Evolutionary conservation across 495 filamentous ascomycete genomes (phyloP), one percentile per base, ranked within the genome.

Genomic region (Aspergillus cristatus): DNA sequence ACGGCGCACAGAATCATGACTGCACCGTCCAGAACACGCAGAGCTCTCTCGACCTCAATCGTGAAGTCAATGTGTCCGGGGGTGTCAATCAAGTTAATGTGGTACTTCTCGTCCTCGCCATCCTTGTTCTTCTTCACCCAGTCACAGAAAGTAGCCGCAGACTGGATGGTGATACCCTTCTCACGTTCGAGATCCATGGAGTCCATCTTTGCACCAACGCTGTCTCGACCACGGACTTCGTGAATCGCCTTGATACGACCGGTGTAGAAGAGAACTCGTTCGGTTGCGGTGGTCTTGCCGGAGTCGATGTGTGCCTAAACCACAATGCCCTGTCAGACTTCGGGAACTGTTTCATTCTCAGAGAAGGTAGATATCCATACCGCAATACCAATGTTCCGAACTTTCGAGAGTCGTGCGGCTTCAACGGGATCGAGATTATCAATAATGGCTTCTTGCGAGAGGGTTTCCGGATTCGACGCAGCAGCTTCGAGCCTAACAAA

Each of bases 21-120:
- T 11, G 93, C 93, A 24, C 93, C 93, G 59, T 99, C 93, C 28
- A 99, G 71, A 43, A 99, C 93, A 58, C 93, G 74, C 65, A 99
- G 68, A 45, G 93, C 93, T 54, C 93, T 73, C 69, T 99, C 93
- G 38, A 99, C 93, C 65, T 99, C 93, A 53, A 99, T 99, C 8
- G 93, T 99, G 53, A 99, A 99, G 57, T 99, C 93, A 53, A 99
- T 97, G 66, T 99, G 93, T 17, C 93, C 93, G 8, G 93, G 93
- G 1, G 93, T 99, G 61, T 99, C 93, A 58, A 99, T 99, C 65
- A 99, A 67, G 64, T 99, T 99, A 65, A 99, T 76, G 56, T 99
- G 90, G 63, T 95, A 99, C 40, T 77, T 85, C 57, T 93, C 81
- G 6, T 96, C 84, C 50, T 82, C 70, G 28, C 75, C 78, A 26